Base-by-base conservation (phyloP, 208 protist genomes). In the Acanthamoeba culbertsoni region DNA sequence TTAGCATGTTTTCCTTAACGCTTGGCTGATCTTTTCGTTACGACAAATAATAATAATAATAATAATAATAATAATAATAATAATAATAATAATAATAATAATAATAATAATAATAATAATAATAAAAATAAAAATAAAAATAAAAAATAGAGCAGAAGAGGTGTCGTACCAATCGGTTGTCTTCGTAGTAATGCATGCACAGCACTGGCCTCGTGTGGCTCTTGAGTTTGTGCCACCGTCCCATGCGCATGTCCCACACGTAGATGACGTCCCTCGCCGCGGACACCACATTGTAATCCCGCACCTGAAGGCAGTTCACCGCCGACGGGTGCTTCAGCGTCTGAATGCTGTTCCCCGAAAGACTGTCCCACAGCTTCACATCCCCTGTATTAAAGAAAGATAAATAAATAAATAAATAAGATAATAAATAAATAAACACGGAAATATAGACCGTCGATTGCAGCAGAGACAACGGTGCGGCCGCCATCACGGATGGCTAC, bases 101-200 rank as follows among this genome's bases (percentile, higher is more conserved):
- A n/a, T n/a, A n/a, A n/a, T n/a, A n/a, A n/a, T n/a, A n/a, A n/a
- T n/a, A n/a, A n/a, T n/a, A n/a, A n/a, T n/a, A n/a, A n/a, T n/a
- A 73, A 8, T n/a, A 73, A 7, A 26, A 26, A n/a, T 35, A 10
- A 73, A 10, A 16, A 10, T 16, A 73, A 0, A 73, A 73, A 8
- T 23, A 8, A 26, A 10, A 4, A 10, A 10, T 10, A 26, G 18
- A 77, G 18, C 33, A 4, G 14, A 18, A 12, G 28, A 8, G 43
- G 28, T 6, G 28, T 26, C 2, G 62, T 20, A 71, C 75, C 45
- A 86, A 45, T 18, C 75, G 75, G 31, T 86, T 57, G 75, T 86
- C 42, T 14, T 86, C 75, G 31, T 86, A 86, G 75, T 86, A 86
- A 45, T 48, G 45, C 75, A 86, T 48, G 75, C 75, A 86, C 43